Conservation (phyloP, 2,329 filamentous ascomycete species). For the Didymella sp. region DNA sequence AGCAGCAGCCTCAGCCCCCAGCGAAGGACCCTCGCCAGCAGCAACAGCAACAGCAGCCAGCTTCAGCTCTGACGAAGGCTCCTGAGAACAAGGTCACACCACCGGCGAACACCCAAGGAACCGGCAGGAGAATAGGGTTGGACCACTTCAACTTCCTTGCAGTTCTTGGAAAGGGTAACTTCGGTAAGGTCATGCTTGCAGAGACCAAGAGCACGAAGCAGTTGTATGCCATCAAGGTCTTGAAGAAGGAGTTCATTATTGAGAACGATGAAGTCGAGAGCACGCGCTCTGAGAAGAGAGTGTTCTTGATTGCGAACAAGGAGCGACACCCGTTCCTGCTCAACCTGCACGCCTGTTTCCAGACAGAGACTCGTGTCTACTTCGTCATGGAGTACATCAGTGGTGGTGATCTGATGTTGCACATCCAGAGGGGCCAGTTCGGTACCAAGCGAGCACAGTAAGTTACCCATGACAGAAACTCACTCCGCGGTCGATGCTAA, state of each 20-base stretch:
- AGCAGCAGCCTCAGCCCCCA: slow-evolving; percentile 35
- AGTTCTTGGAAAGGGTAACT: slow-evolving; percentile 97
- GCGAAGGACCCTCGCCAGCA: slow-evolving; percentile 48
- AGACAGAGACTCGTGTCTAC: slow-evolving; percentile 97
- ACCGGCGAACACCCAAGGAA: slow-evolving; percentile 71
- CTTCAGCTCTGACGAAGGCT: slow-evolving; percentile 42
- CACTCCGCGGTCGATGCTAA: slow-evolving; percentile 22
- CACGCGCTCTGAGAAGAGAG: slow-evolving; percentile 95
- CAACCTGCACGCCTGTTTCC: slow-evolving; percentile 96
- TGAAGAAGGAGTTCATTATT: slow-evolving; percentile 99
- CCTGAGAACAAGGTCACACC: slow-evolving; percentile 66
- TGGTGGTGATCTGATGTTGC: slow-evolving; percentile 97
- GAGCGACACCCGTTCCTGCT: slow-evolving; percentile 95
- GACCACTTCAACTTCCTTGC: slow-evolving; percentile 99
- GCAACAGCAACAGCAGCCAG: slow-evolving; percentile 51
- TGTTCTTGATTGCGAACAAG: slow-evolving; percentile 96
- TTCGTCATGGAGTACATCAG: slow-evolving; percentile 99
- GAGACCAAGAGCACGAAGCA: slow-evolving; percentile 93
- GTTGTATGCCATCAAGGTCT: slow-evolving; percentile 96
- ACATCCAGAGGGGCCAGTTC: slow-evolving; percentile 96
- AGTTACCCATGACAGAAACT: slow-evolving; percentile 48
- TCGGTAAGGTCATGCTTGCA: slow-evolving; percentile 99
- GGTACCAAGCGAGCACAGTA: slow-evolving; percentile 95
- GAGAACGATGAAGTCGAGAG: slow-evolving; percentile 99
- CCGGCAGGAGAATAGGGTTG: slow-evolving; percentile 84